These are phyloP conservation scores for Stephanocyclus meneghinianus DNA, from an alignment of 352 stramenopile genomes.

Conservation along the genomic window DNA sequence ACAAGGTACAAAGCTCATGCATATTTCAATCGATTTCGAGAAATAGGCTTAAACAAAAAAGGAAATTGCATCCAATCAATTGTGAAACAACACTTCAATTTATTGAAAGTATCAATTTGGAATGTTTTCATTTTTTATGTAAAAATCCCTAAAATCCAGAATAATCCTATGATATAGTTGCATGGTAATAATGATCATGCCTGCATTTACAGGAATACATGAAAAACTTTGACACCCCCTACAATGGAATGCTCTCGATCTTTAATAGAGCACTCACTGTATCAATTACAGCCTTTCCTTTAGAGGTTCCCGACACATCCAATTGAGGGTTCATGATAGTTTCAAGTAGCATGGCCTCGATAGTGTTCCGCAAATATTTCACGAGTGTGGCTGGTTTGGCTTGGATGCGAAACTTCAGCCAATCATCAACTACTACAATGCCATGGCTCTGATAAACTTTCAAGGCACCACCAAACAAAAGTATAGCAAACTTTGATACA, in stretches of 20 bases:
- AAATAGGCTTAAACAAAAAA: too few relatives aligned
- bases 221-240: too few relatives aligned
- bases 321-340: constrained; percentile 92
- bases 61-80: too few relatives aligned
- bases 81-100: too few relatives aligned
- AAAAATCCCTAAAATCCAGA: too few relatives aligned
- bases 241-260: constrained; percentile 15
- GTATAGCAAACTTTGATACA: constrained; percentile 91
- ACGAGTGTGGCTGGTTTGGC: constrained; percentile 94
- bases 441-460: constrained; percentile 90
- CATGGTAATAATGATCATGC: too few relatives aligned
- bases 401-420: constrained; percentile 90
- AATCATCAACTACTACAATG: constrained; percentile 83
- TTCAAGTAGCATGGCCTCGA: constrained; percentile 90
- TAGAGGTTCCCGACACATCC: constrained; percentile 84
- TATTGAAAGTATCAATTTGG: too few relatives aligned
- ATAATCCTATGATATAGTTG: too few relatives aligned
- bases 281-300: constrained; percentile 64
- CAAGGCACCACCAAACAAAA: constrained; percentile 94
- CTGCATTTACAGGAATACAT: too few relatives aligned
- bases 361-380: constrained; percentile 90
- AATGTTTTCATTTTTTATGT: too few relatives aligned
- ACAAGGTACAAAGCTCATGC: too few relatives aligned
- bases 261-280: constrained; percentile 56
- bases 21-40: too few relatives aligned